phyloP scores from a whole-genome alignment of 2,329 filamentous ascomycete genomes.

The Colletotrichum cordylinicola region DNA sequence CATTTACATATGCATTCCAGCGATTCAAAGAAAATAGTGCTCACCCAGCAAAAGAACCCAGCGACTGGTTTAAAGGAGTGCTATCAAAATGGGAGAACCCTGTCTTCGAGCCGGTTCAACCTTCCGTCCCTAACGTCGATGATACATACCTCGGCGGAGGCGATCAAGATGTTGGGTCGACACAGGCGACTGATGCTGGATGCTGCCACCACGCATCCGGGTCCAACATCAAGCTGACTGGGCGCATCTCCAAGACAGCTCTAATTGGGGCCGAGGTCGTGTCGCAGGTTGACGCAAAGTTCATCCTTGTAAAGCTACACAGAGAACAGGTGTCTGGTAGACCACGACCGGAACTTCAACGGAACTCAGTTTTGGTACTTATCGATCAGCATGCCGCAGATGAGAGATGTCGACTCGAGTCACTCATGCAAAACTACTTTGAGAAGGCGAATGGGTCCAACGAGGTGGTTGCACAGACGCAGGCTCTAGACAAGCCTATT shows the following conservation, averaged over 20 bases:
- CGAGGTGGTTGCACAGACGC: slow-evolving; percentile 30
- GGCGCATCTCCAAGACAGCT: slow-evolving; percentile 65
- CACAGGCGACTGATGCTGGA: neutral
- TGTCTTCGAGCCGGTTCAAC: slow-evolving; percentile 63
- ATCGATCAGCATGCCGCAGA: slow-evolving; percentile 96
- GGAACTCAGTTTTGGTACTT: slow-evolving; percentile 68
- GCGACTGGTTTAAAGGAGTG: slow-evolving; percentile 65
- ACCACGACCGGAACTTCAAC: neutral
- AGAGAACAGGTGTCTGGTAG: neutral
- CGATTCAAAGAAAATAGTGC: neutral
- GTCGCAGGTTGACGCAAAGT: slow-evolving; percentile 88
- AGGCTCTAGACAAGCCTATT: slow-evolving; percentile 57
- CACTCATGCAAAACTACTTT: slow-evolving; percentile 65
- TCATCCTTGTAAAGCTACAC: slow-evolving; percentile 73
- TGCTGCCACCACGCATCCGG: neutral
- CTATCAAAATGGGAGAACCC: slow-evolving; percentile 77
- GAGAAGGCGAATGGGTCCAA: neutral
- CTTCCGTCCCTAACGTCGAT: slow-evolving; percentile 47
- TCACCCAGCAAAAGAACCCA: slow-evolving; percentile 28
- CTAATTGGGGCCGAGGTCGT: slow-evolving; percentile 70
- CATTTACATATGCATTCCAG: neutral
- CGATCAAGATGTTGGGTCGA: neutral
- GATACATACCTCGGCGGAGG: slow-evolving; percentile 19
- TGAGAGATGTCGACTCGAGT: slow-evolving; percentile 83
- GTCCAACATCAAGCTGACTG: slow-evolving; percentile 29